phyloP scores from a whole-genome alignment of 1,284 basidiomycete genomes.

The Heterobasidion parviporum region DNA sequence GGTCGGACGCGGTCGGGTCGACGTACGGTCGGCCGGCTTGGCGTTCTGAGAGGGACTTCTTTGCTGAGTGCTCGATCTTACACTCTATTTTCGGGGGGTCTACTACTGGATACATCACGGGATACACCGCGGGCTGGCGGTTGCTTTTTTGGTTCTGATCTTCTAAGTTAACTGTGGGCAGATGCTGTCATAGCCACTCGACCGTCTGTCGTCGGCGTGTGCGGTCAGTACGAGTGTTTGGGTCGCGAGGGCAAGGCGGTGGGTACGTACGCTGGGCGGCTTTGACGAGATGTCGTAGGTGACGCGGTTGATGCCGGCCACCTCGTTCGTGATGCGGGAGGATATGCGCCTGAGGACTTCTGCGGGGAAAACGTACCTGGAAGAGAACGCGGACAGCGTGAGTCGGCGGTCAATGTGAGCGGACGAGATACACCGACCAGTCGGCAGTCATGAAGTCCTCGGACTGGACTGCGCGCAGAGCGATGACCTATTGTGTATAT shows the following conservation, averaged over 20 bases:
- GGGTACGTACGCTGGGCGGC: slow-evolving; percentile 74
- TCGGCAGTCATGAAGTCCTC: slow-evolving; percentile 99
- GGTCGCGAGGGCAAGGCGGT: neutral
- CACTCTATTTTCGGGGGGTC: too few species aligned
- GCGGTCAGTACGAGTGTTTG: neutral
- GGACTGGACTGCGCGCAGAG: slow-evolving; percentile 84
- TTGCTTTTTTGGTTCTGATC: too few species aligned
- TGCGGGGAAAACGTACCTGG: slow-evolving; percentile 90
- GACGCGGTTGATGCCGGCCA: slow-evolving; percentile 87
- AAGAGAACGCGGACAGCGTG: neutral
- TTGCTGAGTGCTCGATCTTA: too few species aligned
- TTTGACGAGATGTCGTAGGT: slow-evolving; percentile 98
- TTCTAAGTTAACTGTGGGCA: too few species aligned
- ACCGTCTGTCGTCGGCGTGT: slow-evolving; percentile 10
- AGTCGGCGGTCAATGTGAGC: neutral
- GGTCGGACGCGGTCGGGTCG: neutral
- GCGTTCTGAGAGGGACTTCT: too few species aligned
- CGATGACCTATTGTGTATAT: slow-evolving; percentile 55
- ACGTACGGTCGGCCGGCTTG: neutral
- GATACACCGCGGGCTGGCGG: too few species aligned
- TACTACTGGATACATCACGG: too few species aligned
- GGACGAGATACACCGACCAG: slow-evolving; percentile 46
- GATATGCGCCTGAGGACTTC: slow-evolving; percentile 89
- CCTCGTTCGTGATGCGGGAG: slow-evolving; percentile 97
- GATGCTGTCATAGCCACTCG: slow-evolving; percentile 13